Evolutionary conservation across 352 stramenopile species (phyloP), one percentile per base, ranked within the genome.

Genomic region (Phytopythium helicoides): DNA sequence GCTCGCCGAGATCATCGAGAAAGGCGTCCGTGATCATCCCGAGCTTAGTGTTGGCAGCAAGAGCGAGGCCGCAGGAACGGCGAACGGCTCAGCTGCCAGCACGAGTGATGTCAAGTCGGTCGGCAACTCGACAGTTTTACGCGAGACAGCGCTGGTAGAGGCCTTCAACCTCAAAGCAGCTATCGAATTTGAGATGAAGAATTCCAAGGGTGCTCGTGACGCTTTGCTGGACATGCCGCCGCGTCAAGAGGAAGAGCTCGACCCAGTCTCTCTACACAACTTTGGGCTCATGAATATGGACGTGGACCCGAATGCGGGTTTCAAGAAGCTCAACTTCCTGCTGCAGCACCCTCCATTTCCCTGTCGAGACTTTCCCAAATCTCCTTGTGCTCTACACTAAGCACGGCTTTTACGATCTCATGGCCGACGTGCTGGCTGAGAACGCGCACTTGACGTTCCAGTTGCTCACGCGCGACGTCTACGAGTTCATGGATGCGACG

Each of bases 261-360:
- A 99, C 59, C 81, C 94, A 0, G 94, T 93, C 7, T 91, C 80
- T n/a, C 62, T 93, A 39, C 83, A 93, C 68, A 93, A 93, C 58
- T 80, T 95, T 58, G 95, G 80, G 0, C 80, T 98, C 25, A 92
- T 98, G 70, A 92, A 97, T 65, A 97, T 98, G 78, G 89, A 97
- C 21, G 73, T 96, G 37, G 92, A 98, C 54, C 92, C 94, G 16
- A 93, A 87, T 34, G 77, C 76, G 18, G 92, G 88, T 47, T 98
- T 98, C 64, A 90, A 97, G 62, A 98, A 98, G 61, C 76, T 98
- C 44, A 97, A 97, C 51, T 98, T 96, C 39, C 49, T 99, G n/a
- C 62, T 99, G 41, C 71, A 87, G 33, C 96, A 98, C 64, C 89
- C 92, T 18, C 92, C 95, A n/a, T 15, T 98, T 97, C 59, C 95